Evolutionary conservation across 192 early-diverging fungal species (phyloP), one percentile per base, ranked within the genome.

Genomic region (Entomortierella beljakovae): DNA sequence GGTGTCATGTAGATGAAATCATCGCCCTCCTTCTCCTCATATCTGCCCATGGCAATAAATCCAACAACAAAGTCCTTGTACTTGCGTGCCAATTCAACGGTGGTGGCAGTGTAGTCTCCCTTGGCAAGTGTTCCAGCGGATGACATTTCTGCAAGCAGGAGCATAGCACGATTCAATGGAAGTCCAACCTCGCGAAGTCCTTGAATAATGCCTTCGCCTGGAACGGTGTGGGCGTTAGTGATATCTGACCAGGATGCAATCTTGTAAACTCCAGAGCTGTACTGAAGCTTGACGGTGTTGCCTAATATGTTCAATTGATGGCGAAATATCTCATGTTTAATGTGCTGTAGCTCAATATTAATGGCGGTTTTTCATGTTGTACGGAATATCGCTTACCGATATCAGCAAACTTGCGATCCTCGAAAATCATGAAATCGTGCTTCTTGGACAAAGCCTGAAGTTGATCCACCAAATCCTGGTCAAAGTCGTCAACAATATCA

Each of bases 401-500:
- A 75, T 99, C 97, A 55, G 96, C 96, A 87, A 99, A 99, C 85
- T 99, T 99, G 82, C 97, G 92, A 84, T 99, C 97, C 76, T 99
- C 97, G 80, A 99, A 99, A 70, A 99, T 98, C 83, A 99, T 65
- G 84, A 98, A 99, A 70, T 94, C 88, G 81, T 98, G 96, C 80
- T 94, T 92, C 40, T 87, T 83, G 18, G 93, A 88, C 59, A 99
- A 88, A 0, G 75, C 88, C 38, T 84, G 81, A 28, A 99, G 90
- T 70, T 90, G 84, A 9, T 73, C 83, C 22, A 94, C 89, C 57
- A 97, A 81, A 69, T 96, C 92, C 34, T 80, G 68, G 80, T 97
- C 96, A 92, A 98, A 99, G 85, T 99, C 97, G 13, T 86, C 82
- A 18, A 99, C 84, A 55, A 98, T 89, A 82, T 99, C 98, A 61